Conservation (phyloP, 163 green algal genomes). For the Chlorella variabilis region DNA sequence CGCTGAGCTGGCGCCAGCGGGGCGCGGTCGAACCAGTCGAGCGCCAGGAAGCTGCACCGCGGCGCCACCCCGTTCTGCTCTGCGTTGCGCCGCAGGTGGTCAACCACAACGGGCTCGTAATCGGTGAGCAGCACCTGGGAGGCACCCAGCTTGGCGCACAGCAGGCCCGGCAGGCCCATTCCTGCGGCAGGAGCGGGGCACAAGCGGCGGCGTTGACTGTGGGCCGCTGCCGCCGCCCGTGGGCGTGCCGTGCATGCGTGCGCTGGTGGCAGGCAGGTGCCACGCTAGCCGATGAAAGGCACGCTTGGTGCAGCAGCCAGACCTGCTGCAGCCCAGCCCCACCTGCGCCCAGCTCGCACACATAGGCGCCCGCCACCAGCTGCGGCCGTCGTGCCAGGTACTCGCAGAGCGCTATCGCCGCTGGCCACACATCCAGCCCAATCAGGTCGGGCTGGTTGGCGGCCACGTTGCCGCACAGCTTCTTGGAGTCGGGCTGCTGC, state of each 20-base stretch:
- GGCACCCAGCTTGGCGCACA: constrained; percentile 31
- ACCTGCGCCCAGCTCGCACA: constrained; percentile 39
- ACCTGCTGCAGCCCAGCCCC: neutral
- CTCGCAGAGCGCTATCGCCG: constrained; percentile 28
- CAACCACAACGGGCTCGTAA: constrained; percentile 40
- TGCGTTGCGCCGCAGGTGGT: constrained; percentile 11
- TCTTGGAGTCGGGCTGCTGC: constrained; percentile 5
- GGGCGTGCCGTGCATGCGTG: neutral
- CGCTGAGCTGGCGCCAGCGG: neutral
- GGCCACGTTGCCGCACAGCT: constrained; percentile 33
- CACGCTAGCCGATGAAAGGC: too few species aligned
- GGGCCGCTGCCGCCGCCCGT: too few species aligned
- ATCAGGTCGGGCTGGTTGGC: constrained; percentile 32
- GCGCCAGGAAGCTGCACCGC: neutral
- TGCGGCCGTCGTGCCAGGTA: constrained; percentile 7
- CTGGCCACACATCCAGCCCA: constrained; percentile 44
- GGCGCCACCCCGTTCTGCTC: constrained; percentile 1
- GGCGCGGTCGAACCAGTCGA: constrained; percentile 29
- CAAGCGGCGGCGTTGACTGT: too few species aligned
- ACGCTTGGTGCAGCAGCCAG: neutral
- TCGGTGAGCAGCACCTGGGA: constrained; percentile 14
- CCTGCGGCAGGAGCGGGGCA: constrained; percentile 10
- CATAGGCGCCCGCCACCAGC: neutral
- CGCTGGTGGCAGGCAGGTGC: too few species aligned
- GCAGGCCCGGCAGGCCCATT: constrained; percentile 42